Evolutionary conservation across 148 eudicot species (phyloP).

Genomic region (Pouteria glomerata): DNA sequence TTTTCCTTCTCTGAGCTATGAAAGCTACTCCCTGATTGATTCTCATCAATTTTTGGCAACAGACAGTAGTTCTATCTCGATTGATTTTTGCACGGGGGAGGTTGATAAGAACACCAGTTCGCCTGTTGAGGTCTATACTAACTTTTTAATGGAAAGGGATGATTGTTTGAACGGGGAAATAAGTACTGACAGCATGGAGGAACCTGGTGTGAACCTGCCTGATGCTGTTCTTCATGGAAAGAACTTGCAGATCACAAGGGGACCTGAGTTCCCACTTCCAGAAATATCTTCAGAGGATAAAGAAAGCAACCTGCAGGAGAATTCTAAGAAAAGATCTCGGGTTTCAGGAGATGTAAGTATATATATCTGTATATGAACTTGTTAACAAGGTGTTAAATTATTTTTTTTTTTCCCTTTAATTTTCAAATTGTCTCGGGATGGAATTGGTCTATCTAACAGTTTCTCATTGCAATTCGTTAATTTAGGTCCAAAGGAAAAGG

Average conservation of each 20-base stretch:
- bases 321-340: constrained; percentile 42
- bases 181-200: constrained; percentile 23
- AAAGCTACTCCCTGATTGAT: constrained; percentile 19
- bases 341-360: constrained; percentile 42
- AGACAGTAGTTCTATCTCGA: constrained; percentile 17
- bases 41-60: constrained; percentile 19
- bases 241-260: constrained; percentile 21
- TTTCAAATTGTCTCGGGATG: no score
- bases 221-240: constrained; percentile 20
- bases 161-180: constrained; percentile 26
- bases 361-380: neutral
- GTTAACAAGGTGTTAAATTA: no score
- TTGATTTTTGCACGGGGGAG: constrained; percentile 16
- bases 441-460: no score
- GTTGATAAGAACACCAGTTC: constrained; percentile 8
- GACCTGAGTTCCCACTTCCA: constrained; percentile 19
- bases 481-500: constrained; percentile 50
- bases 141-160: constrained; percentile 23
- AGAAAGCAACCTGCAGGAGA: constrained; percentile 12
- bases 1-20: constrained; percentile 23
- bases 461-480: constrained; percentile 1
- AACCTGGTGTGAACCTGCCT: constrained; percentile 6
- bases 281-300: constrained; percentile 21
- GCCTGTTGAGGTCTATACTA: no score
- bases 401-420: no score